phyloP scores from a whole-genome alignment of 164 flowering plant species.

The Protea cynaroides region DNA sequence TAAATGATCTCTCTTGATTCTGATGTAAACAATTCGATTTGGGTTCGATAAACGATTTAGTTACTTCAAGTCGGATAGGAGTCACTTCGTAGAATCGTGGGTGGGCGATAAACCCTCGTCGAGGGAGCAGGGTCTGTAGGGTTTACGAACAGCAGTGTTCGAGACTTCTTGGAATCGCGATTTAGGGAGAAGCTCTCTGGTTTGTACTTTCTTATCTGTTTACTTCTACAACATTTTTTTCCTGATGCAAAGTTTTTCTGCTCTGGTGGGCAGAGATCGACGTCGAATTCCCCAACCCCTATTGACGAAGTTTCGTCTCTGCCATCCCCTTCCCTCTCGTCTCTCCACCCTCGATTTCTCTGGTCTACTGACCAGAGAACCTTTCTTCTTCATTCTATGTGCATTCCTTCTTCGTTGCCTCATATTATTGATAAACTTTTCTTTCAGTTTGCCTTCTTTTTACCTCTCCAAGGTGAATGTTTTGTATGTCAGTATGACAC shows the following conservation, averaged over 20 bases:
- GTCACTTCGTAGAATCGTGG: no score
- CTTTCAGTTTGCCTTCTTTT: background rate
- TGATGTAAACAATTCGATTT: no score
- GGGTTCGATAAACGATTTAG: no score
- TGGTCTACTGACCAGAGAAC: no score
- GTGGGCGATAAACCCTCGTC: background rate
- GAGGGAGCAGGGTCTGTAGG: background rate
- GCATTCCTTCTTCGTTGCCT: background rate
- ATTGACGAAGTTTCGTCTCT: no score
- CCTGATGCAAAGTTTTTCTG: no score
- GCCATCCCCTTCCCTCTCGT: background rate
- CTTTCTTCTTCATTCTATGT: no score
- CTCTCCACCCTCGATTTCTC: background rate
- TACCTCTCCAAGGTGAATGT: background rate
- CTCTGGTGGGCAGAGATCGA: no score
- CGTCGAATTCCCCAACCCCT: no score
- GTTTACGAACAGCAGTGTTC: background rate
- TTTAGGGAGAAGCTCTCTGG: background rate
- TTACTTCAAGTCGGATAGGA: no score
- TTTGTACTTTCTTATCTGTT: background rate
- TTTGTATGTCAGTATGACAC: conserved; percentile 7
- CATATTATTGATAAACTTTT: background rate
- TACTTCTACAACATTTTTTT: no score
- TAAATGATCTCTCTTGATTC: no score
- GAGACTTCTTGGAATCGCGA: background rate